Base-by-base conservation (phyloP, 2,329 filamentous ascomycete species). In the Venturia asperata region DNA sequence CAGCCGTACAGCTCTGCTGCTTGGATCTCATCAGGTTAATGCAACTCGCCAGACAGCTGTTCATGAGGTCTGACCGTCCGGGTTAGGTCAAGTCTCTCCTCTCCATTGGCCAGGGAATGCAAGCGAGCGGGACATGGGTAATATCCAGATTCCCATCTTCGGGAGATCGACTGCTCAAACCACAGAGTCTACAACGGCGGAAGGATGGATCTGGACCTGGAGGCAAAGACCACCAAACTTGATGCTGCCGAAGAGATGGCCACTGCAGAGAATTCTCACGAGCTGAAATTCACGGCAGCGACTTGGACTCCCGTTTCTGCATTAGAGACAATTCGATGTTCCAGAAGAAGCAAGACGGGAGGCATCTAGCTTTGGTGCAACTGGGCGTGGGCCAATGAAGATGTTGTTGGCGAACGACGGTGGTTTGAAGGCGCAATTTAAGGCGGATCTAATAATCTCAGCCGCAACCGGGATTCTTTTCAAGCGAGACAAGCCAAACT, bases 101-200 rank as follows among this genome's bases (percentile, higher is more conserved):
- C n/a, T 55, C 49, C 9, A 55, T 34, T 55, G 49, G 52, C 4
- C 52, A 5, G 37, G 30, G 17, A 19, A 5, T 58, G 27, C 30
- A 58, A 37, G 30, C 52, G 52, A 58, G 52, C 4, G 9, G 13
- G 21, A 10, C 52, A 37, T n/a, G 52, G 15, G 10, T 30, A 11
- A 58, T 58, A 13, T n/a, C 52, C 19, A 21, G 30, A 58, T 10
- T 58, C 52, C 52, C 49, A 56, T 56, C 15, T 37, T 34, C 49
- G 27, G 49, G 49, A 56, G 49, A 56, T 56, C 9, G 13, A 17
- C 24, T 56, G 4, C 9, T n/a, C 30, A 37, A 9, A 15, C 19
- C 52, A 58, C 52, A 24, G 9, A 37, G 27, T 3, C 27, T 37
- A 27, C 17, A 47, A 7, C 5, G 5, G 19, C 15, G n/a, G 17